Base-by-base conservation (phyloP, 495 filamentous ascomycete genomes). In the Trichoderma virens region DNA sequence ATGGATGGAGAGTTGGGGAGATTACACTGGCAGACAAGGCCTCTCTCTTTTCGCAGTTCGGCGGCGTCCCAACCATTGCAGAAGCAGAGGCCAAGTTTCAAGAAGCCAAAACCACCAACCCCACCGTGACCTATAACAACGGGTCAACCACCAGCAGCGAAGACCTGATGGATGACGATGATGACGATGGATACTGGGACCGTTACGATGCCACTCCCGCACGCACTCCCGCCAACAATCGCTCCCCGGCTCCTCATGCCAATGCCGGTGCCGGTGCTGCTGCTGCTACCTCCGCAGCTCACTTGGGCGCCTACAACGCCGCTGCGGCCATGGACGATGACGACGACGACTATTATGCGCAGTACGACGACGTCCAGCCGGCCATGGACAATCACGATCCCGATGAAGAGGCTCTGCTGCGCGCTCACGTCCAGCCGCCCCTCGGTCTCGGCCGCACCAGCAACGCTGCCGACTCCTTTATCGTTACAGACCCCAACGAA, bases 151-250 rank as follows among this genome's bases (percentile, higher is more conserved):
- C n/a, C 54, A 43, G 54, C 32, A 13, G 43, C 34, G 64, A 63
- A 14, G 64, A 70, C 0, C 74, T 80, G 13, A 72, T 78, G 2
- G 81, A 82, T 0, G 88, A 89, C 0, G 88, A 90, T 20, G 91
- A 95, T 32, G 92, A 97, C 65, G 92, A 92, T 66, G 90, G 86
- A 68, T 98, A 98, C 74, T 98, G 94, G 94, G 91, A 87, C 32
- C 87, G 88, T 66, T 98, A 98, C 72, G 94, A 97, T 78, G 84
- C 86, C 9, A 94, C 91, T 13, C 90, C 90, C 1, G 85, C 84
- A 8, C 81, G 85, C 38, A 93, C 92, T 23, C 93, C 93, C 6
- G 85, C 85, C 0, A 74, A 77, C 0, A 87, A 89, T 63, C 77
- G 73, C 35, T 87, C 87, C 13, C 84, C 86, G 1, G 84, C 85